phyloP scores from a whole-genome alignment of 1,139 yeast genomes.

The Candida gigantensis region DNA sequence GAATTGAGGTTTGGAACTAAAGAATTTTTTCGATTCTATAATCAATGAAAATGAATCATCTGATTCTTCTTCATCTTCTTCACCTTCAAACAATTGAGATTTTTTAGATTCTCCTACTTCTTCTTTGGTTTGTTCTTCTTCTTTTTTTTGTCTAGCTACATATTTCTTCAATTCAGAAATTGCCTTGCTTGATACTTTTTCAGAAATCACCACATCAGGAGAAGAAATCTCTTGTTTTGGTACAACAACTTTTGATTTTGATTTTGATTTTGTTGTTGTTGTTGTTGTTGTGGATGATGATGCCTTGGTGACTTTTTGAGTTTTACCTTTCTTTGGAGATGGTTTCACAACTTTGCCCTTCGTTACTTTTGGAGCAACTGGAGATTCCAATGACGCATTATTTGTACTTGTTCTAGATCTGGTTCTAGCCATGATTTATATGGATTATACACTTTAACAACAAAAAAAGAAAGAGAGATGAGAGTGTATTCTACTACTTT shows the following conservation, averaged over 20 bases:
- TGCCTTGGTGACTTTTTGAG: no score
- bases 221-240: neutral
- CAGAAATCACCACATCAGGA: no score
- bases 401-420: slow-evolving; percentile 28
- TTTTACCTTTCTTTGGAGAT: no score
- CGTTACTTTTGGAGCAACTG: slow-evolving; percentile 10
- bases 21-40: slow-evolving; percentile 64
- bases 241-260: slow-evolving; percentile 6
- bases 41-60: slow-evolving; percentile 56
- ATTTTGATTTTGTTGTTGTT: slow-evolving; percentile 6
- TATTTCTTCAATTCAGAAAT: slow-evolving; percentile 53
- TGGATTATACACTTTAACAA: no score
- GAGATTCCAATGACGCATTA: slow-evolving; percentile 16
- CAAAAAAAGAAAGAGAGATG: no score
- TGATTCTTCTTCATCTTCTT: slow-evolving; percentile 55
- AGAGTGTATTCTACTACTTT: slow-evolving; percentile 1
- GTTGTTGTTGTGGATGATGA: slow-evolving; percentile 9
- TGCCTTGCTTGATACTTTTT: slow-evolving; percentile 42
- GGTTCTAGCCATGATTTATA: slow-evolving; percentile 29
- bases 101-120: slow-evolving; percentile 14
- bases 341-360: slow-evolving; percentile 4
- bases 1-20: slow-evolving; percentile 61
- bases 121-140: slow-evolving; percentile 29
- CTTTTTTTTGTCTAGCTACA: slow-evolving; percentile 24
- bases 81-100: slow-evolving; percentile 42